Percentiles rank a stretch among this genome's conserved stretches.
Evolutionary conservation across 1,284 basidiomycete species (phyloP).

Genomic region (Cryptococcus sp.): DNA sequence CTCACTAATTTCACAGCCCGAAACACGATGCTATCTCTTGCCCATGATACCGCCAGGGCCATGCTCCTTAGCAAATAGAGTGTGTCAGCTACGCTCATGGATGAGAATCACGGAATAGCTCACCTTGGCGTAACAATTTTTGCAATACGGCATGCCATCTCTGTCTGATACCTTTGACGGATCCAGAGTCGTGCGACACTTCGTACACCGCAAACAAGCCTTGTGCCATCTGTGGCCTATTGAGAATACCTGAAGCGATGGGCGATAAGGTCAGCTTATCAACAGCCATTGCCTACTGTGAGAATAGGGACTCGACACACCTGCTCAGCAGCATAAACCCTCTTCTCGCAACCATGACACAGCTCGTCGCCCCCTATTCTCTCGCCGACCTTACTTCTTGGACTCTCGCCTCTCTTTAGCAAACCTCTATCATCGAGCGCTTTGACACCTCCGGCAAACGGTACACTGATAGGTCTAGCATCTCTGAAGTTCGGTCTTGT

Average conservation of each 20-base stretch:
- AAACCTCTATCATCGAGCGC: constrained; percentile 41
- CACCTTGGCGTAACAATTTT: constrained; percentile 50
- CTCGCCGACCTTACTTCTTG: constrained; percentile 45
- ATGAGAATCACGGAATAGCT: neutral
- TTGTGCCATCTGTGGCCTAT: constrained; percentile 47
- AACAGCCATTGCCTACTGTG: constrained; percentile 11
- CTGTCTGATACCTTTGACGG: constrained; percentile 62
- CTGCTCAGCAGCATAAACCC: constrained; percentile 52
- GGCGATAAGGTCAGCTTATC: neutral
- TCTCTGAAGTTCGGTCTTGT: constrained; percentile 42
- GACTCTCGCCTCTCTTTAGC: constrained; percentile 32
- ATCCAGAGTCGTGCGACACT: constrained; percentile 45
- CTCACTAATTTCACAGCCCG: too few species aligned
- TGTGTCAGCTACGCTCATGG: neutral
- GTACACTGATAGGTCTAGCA: constrained; percentile 33
- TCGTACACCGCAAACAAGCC: constrained; percentile 44
- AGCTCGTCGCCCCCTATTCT: constrained; percentile 34
- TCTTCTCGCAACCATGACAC: constrained; percentile 48
- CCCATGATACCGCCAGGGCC: constrained; percentile 46
- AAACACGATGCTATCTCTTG: constrained; percentile 23
- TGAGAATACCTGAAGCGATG: constrained; percentile 25
- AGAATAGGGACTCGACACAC: constrained; percentile 20
- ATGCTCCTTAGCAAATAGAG: constrained; percentile 27
- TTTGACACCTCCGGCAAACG: constrained; percentile 34
- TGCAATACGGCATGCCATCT: constrained; percentile 46